Evolutionary conservation across 139 green algal species (phyloP).

Genomic region (Chlamydomonas sphaeroides): DNA sequence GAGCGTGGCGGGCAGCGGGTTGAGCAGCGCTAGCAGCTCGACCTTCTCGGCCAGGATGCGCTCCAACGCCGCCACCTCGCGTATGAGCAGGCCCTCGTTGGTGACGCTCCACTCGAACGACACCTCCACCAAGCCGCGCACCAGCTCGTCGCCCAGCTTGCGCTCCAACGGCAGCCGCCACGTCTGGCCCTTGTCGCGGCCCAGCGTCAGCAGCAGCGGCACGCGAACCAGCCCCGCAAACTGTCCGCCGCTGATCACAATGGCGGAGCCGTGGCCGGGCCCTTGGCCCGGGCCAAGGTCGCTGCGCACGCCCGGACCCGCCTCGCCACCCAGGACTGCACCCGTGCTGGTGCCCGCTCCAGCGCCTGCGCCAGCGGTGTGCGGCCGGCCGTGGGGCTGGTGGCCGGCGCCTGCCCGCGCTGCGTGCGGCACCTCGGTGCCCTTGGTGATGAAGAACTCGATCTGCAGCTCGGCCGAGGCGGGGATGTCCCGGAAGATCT

Average conservation of each 20-base stretch:
- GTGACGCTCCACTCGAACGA: slow-evolving; percentile 84
- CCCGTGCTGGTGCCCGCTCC: background rate
- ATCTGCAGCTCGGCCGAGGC: slow-evolving; percentile 32
- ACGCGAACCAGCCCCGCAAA: slow-evolving; percentile 61
- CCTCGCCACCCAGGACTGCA: no score
- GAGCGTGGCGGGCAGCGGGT: slow-evolving; percentile 51
- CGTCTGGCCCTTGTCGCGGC: background rate
- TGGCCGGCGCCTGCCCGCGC: background rate
- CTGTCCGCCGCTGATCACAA: slow-evolving; percentile 49
- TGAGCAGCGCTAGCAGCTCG: slow-evolving; percentile 79
- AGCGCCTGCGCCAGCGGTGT: background rate
- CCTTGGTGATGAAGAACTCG: slow-evolving; percentile 20
- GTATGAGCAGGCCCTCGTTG: slow-evolving; percentile 71
- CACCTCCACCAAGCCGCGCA: slow-evolving; percentile 59
- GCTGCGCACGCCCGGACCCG: no score
- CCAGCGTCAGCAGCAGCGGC: slow-evolving; percentile 75
- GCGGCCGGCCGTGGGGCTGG: background rate
- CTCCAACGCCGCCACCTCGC: slow-evolving; percentile 79
- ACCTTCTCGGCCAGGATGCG: slow-evolving; percentile 69
- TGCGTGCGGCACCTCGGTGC: slow-evolving; percentile 6
- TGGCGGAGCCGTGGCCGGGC: no score
- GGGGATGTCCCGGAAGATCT: slow-evolving; percentile 34
- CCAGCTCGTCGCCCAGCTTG: slow-evolving; percentile 21
- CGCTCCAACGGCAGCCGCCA: slow-evolving; percentile 35
- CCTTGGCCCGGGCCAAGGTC: no score